Evolutionary conservation across 345 rosid species (phyloP).

Genomic region (Lepidium didymum): DNA sequence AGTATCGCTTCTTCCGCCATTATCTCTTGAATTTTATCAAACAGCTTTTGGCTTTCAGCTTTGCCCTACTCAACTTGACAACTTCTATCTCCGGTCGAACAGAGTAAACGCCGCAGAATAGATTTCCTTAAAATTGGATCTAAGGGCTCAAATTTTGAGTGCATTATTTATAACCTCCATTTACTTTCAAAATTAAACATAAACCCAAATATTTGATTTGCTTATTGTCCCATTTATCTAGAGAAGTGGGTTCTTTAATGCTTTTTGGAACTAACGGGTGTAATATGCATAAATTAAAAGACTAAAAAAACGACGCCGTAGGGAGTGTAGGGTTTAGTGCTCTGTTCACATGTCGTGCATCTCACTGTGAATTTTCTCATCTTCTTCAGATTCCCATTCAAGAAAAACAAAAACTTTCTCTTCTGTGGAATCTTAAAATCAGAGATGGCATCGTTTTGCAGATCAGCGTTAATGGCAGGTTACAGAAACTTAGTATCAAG

Average conservation of each 20-base stretch:
- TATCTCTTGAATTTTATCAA: neutral
- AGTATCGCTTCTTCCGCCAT: constrained; percentile 72
- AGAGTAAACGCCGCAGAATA: neutral
- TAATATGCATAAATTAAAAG: neutral
- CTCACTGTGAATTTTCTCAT: neutral
- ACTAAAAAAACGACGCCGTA: neutral
- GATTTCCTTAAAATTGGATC: neutral
- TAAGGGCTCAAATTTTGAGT: neutral
- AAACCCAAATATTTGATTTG: neutral
- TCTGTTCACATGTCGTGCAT: neutral
- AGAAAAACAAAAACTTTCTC: neutral
- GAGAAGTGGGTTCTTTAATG: too few relatives aligned
- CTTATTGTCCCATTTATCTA: too few relatives aligned
- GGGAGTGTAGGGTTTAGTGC: constrained; percentile 12
- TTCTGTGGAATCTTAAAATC: neutral
- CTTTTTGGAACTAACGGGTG: neutral
- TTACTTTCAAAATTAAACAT: neutral
- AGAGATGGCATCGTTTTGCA: constrained; percentile 35
- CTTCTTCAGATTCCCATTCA: neutral
- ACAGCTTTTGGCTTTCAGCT: neutral
- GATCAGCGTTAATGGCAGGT: constrained; percentile 28
- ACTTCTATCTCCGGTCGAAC: neutral
- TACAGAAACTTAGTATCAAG: constrained; percentile 25
- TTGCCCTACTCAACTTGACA: neutral
- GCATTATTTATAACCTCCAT: neutral